Percentiles rank a stretch among this genome's conserved stretches.
phyloP scores from a whole-genome alignment of 129 eudicot genomes.

The Erigeron canadensis region DNA sequence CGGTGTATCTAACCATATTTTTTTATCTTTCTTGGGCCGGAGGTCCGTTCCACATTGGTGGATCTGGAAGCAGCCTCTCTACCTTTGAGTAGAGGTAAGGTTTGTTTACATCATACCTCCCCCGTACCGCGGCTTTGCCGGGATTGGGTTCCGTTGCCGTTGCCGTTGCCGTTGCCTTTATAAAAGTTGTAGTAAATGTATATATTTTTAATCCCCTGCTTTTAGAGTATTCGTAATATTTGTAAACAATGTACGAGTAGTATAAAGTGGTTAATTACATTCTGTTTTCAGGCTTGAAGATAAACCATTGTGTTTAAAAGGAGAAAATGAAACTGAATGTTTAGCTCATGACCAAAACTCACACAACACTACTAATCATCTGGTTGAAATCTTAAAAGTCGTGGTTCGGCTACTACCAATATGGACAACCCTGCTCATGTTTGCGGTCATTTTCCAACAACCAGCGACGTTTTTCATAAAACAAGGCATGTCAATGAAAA shows the following conservation, averaged over 20 bases:
- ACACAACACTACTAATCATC: conserved; percentile 22
- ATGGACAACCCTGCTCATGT: conserved; percentile 83
- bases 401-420: conserved; percentile 64
- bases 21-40: no score
- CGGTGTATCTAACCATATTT: no score
- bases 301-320: conserved; percentile 42
- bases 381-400: conserved; percentile 47
- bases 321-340: conserved; percentile 24
- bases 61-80: no score
- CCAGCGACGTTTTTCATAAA: conserved; percentile 93
- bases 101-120: no score
- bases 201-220: no score
- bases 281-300: conserved; percentile 60
- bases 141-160: no score
- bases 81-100: no score
- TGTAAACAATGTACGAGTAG: background rate
- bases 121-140: no score
- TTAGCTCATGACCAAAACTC: conserved; percentile 20
- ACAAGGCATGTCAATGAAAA: conserved; percentile 90
- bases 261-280: background rate
- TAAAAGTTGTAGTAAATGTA: no score
- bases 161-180: no score
- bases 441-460: conserved; percentile 94
- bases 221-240: background rate
- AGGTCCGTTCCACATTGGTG: no score